Percentiles rank a stretch among this genome's conserved stretches.
Conservation (phyloP, 139 green algal species). For the Asterochloris erici region DNA sequence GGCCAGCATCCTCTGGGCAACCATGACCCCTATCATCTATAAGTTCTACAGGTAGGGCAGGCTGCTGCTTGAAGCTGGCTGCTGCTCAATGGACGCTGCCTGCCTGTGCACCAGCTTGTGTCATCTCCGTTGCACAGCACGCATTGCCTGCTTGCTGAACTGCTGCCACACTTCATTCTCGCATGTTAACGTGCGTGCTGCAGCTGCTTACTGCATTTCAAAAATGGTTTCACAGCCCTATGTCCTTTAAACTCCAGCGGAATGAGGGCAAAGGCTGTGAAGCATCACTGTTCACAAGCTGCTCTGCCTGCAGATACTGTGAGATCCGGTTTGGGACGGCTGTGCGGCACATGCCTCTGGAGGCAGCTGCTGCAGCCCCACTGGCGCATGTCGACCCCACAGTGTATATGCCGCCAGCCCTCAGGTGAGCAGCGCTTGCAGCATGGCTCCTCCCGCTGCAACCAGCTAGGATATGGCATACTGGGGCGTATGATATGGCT, state of each 20-base stretch:
- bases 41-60: slow-evolving; percentile 55
- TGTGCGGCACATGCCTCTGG: slow-evolving; percentile 46
- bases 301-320: slow-evolving; percentile 25
- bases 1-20: slow-evolving; percentile 51
- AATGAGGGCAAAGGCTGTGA: background rate
- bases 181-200: background rate
- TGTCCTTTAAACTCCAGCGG: background rate
- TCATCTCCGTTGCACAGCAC: too few species aligned
- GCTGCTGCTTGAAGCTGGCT: background rate
- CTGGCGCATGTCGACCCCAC: slow-evolving; percentile 29
- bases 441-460: background rate
- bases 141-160: too few species aligned
- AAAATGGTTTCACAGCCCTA: background rate
- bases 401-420: slow-evolving; percentile 46
- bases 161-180: background rate
- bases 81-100: background rate
- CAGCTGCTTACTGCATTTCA: background rate
- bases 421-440: slow-evolving; percentile 16
- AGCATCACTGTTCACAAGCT: background rate
- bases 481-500: background rate
- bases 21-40: slow-evolving; percentile 59
- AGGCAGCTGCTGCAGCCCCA: slow-evolving; percentile 35
- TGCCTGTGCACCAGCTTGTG: too few species aligned
- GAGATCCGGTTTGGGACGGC: slow-evolving; percentile 38
- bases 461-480: background rate